These are phyloP conservation scores for Fusarium tjaetaba DNA, from an alignment of 2,329 filamentous ascomycete species.

Conservation along the genomic window DNA sequence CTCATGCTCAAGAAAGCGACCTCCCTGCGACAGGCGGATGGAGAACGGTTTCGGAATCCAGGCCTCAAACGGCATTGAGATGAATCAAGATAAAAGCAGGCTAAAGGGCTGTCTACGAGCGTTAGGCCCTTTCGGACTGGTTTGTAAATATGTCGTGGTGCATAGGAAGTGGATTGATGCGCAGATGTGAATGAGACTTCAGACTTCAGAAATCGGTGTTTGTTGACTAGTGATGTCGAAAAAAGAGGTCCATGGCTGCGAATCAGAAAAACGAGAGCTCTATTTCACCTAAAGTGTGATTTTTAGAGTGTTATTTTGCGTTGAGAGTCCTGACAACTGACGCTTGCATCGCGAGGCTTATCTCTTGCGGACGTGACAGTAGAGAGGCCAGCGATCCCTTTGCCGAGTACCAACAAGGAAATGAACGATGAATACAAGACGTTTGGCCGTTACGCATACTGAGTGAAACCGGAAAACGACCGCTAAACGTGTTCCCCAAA, in stretches of 20 bases:
- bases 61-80: fast-evolving
- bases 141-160: not conserved
- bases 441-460: not conserved
- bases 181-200: not conserved
- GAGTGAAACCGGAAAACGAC: fast-evolving
- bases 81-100: not conserved
- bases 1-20: not conserved
- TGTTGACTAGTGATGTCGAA: not conserved
- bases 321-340: not conserved
- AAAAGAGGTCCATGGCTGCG: no score
- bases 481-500: fast-evolving
- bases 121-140: not conserved
- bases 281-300: no score
- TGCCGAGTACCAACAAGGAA: not conserved
- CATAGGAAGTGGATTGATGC: not conserved
- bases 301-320: not conserved
- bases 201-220: not conserved
- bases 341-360: not conserved
- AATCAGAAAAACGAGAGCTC: not conserved
- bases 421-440: no score
- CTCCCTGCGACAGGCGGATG: no score
- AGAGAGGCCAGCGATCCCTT: not conserved
- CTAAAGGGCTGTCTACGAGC: no score
- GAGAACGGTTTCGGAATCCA: no score
- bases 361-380: not conserved